Base-by-base conservation (phyloP, 441 rosid species). In the Euphorbia schlechtendalii region DNA sequence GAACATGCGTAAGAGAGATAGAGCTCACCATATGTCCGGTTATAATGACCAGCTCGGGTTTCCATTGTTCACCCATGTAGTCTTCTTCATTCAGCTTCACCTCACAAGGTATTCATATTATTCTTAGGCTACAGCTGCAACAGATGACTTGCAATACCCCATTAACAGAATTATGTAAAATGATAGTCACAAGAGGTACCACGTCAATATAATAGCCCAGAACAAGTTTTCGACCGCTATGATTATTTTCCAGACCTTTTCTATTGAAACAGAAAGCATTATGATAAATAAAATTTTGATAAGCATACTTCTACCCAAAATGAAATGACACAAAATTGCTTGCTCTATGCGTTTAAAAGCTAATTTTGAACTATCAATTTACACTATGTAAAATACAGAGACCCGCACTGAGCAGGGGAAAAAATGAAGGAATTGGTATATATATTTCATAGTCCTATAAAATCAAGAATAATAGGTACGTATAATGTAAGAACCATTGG, bases 351-450 rank as follows among this genome's bases (percentile, higher is more conserved):
- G 57, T 68, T 59, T 74, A 55, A 45, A 53, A 25, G 17, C 56
- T 43, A 57, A 66, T 30, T 41, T 9, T 69, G 52, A 66, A n/a
- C n/a, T n/a, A n/a, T n/a, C 62, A 67, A 70, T 75, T 76, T 73
- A 82, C 78, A 72, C 68, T 64, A 73, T 36, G 30, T 63, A 61
- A 63, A 45, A 41, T 73, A 69, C 77, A 77, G 28, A 59, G 53
- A 59, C 77, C 82, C 74, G 53, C 46, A n/a, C n/a, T n/a, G n/a
- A 5, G 58, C 17, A 67, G 34, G 68, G 67, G 70, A 57, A 73
- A 81, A 76, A 81, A 78, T 71, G 71, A 83, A 81, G 63, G 77
- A 83, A 81, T 77, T 72, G 69, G 74, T 66, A 61, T 66, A 49
- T 48, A 60, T 21, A 63, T 22, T 41, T 72, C 24, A 27, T 30